phyloP scores from a whole-genome alignment of 192 early-diverging fungal species.

The Entomortierella lignicola region DNA sequence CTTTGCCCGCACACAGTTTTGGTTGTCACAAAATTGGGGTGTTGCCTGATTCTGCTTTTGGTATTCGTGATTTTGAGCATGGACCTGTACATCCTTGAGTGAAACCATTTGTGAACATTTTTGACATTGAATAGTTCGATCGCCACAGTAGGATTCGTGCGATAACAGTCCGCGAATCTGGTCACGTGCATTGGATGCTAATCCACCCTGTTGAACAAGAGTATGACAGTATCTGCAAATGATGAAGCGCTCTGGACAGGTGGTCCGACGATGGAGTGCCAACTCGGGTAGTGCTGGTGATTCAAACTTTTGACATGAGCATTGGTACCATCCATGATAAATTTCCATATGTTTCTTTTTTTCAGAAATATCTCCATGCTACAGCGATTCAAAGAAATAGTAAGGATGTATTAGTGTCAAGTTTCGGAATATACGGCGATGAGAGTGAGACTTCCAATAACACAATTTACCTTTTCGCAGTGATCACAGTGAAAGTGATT shows the following conservation, averaged over 20 bases:
- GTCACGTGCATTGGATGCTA: constrained; percentile 68
- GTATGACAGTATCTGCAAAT: constrained; percentile 88
- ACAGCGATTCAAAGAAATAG: background rate
- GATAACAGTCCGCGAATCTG: constrained; percentile 67
- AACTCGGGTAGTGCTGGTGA: constrained; percentile 59
- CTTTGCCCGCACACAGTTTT: constrained; percentile 70
- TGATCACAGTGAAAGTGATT: constrained; percentile 88
- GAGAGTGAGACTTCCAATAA: too few relatives aligned
- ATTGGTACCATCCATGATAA: constrained; percentile 69
- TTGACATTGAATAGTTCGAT: constrained; percentile 82
- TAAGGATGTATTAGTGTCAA: too few relatives aligned
- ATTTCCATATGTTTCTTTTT: constrained; percentile 76
- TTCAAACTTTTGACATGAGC: constrained; percentile 65
- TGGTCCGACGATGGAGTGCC: constrained; percentile 73
- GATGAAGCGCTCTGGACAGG: constrained; percentile 79
- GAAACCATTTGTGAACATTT: constrained; percentile 79
- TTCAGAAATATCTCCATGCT: constrained; percentile 59
- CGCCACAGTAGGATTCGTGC: constrained; percentile 90
- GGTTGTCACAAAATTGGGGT: constrained; percentile 77
- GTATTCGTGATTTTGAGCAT: constrained; percentile 78
- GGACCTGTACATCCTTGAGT: constrained; percentile 83
- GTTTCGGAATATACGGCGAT: too few relatives aligned
- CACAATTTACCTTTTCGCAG: constrained; percentile 67
- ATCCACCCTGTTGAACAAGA: constrained; percentile 70
- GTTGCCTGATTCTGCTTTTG: constrained; percentile 66